Base-by-base conservation (phyloP, 129 eudicot genomes). In the Dittrichia graveolens region DNA sequence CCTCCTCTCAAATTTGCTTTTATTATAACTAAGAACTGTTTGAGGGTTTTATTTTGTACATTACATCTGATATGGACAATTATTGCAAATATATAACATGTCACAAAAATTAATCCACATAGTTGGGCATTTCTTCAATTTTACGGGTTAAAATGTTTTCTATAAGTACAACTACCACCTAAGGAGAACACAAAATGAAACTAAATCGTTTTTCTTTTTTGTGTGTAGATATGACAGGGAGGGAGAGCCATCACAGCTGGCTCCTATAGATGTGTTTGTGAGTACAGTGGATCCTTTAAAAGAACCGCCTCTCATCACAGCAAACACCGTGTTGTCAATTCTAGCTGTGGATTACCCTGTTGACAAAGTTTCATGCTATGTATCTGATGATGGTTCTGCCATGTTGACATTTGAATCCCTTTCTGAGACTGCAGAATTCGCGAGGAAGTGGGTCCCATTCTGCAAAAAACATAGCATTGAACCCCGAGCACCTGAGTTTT, bases 291-390 rank as follows among this genome's bases (percentile, higher is more conserved):
- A 89, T 56, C 96, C 96, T 11, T 12, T 83, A 77, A 89, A 89
- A 75, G 96, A 89, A 46, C 96, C 96, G 39, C 96, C 96, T 2
- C 88, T 90, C 8, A 76, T 90, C 44, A 90, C 96, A n/a, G 96
- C 96, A 44, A 90, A 90, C 79, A 90, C 96, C 0, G 90, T 90
- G 35, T 76, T 90, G 44, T 90, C 96, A 50, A 90, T 90, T 39
- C 80, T 90, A n/a, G 88, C 96, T 31, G 90, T 87, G 82, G 96
- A 90, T 64, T 89, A 89, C 69, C 96, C 96, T 4, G 84, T 86
- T n/a, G 90, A 86, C 82, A 89, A 89, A 75, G 88, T 89, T 54
- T 80, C 90, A 14, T 89, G 96, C 63, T 89, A 89, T 74, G 96
- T 89, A 24, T 89, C 96, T 56, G 92, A 89, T 69, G 96, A 89